Base-by-base conservation (phyloP, 768 basidiomycete species). In the Podaxis sp. region DNA sequence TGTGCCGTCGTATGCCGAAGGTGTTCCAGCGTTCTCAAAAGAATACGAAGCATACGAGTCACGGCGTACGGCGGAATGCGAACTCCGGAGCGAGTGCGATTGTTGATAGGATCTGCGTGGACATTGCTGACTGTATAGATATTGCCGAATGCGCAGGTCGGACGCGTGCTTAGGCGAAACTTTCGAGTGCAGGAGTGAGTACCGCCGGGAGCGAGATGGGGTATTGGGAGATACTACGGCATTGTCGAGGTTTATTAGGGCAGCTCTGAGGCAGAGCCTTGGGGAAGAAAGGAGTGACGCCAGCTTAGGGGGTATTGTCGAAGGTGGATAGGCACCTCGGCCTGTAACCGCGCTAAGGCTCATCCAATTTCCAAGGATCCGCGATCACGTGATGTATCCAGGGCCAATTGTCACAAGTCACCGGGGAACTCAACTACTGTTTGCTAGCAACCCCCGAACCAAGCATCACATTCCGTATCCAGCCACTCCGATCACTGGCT, bases 241-340 rank as follows among this genome's bases (percentile, higher is more conserved):
- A 55, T 61, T 55, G 30, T 61, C 60, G 28, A 46, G 8, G 41
- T 61, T 52, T 15, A 61, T 61, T n/a, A 61, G 40, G 26, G 60
- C 60, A 22, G 60, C 52, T 55, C 52, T 61, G 44, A 61, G 40
- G 26, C 60, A 61, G n/a, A 36, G 48, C 30, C 38, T 38, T n/a
- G 58, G 51, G 49, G 49, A 46, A 53, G 60, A 48, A 46, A 46
- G 30, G 60, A 61, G 40, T 30, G 60, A 55, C 52, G 52, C 60
- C 52, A 59, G 58, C 15, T 30, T 59, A 22, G 10, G n/a, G 24
- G 36, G 20, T 26, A 22, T 13, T 20, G 57, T 26, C 12, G 28
- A 24, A 49, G 20, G 15, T 33, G 4, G 12, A 40, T 20, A 50
- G 20, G 10, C 8, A 12, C 22, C 33, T 30, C 28, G 28, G 28